Percentiles rank a stretch among this genome's conserved stretches.
These are phyloP conservation scores for Tinospora cordifolia DNA, from an alignment of 164 flowering plant species.

Conservation along the genomic window DNA sequence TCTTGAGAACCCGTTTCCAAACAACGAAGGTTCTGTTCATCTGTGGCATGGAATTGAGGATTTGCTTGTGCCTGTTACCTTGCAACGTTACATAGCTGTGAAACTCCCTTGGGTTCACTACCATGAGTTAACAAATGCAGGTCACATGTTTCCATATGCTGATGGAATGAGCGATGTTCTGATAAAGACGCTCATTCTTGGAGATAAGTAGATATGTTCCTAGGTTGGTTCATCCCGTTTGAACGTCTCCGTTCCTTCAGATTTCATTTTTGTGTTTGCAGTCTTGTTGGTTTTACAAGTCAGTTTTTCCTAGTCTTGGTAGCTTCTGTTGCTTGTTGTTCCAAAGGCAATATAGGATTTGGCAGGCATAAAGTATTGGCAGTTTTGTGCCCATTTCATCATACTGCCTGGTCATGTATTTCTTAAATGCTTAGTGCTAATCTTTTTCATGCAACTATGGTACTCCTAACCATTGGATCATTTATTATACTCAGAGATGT, in stretches of 20 bases:
- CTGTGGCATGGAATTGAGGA: slow-evolving; percentile 77
- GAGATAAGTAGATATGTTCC: slow-evolving; percentile 9
- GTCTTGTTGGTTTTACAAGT: slow-evolving; percentile 1
- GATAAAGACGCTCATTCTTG: slow-evolving; percentile 18
- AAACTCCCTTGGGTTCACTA: slow-evolving; percentile 64
- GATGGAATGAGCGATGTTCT: slow-evolving; percentile 29
- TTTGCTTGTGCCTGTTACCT: slow-evolving; percentile 37
- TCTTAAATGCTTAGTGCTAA: too few relatives aligned
- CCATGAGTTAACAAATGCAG: slow-evolving; percentile 54
- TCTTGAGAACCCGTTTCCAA: slow-evolving; percentile 50
- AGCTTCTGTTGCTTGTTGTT: neutral
- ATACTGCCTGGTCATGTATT: too few relatives aligned
- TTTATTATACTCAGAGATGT: too few relatives aligned
- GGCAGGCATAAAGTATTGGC: neutral
- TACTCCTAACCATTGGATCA: too few relatives aligned
- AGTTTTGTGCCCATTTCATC: too few relatives aligned
- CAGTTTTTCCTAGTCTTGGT: neutral
- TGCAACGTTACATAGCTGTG: slow-evolving; percentile 45
- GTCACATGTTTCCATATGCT: slow-evolving; percentile 42
- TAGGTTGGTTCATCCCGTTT: neutral
- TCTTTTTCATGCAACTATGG: too few relatives aligned
- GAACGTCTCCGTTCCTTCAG: neutral
- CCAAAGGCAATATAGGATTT: neutral
- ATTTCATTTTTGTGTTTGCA: neutral
- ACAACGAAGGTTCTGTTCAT: slow-evolving; percentile 58